Evolutionary conservation across 805 yeast species (phyloP).

Genomic region (Wickerhamomyces subpelliculosus): DNA sequence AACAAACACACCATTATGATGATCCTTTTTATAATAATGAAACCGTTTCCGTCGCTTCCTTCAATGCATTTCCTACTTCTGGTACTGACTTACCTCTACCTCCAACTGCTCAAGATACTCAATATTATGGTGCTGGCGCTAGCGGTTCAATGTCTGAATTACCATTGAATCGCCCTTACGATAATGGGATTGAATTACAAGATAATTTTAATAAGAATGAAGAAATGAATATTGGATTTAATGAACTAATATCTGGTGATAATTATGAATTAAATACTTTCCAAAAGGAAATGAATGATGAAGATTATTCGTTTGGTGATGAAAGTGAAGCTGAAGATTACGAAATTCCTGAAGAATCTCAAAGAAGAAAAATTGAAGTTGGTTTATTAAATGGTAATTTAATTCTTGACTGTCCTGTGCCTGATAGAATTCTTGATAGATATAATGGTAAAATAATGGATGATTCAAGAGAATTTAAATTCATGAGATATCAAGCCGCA

Average conservation of each 20-base stretch:
- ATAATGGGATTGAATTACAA: slow-evolving; percentile 11
- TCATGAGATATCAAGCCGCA: slow-evolving; percentile 90
- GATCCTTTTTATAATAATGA: slow-evolving; percentile 3
- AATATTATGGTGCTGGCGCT: slow-evolving; percentile 6
- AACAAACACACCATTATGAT: slow-evolving; percentile 1
- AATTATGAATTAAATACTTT: slow-evolving; percentile 22
- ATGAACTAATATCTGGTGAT: slow-evolving; percentile 17
- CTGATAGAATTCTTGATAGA: slow-evolving; percentile 54
- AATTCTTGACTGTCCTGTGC: slow-evolving; percentile 83
- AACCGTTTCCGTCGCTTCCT: slow-evolving; percentile 3
- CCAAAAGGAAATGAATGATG: slow-evolving; percentile 10
- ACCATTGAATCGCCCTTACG: neutral
- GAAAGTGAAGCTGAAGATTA: slow-evolving; percentile 41
- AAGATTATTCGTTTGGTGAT: slow-evolving; percentile 21
- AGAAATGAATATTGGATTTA: slow-evolving; percentile 35
- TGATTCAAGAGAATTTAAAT: slow-evolving; percentile 57
- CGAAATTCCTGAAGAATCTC: slow-evolving; percentile 35
- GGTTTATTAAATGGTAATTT: slow-evolving; percentile 58
- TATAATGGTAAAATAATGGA: slow-evolving; percentile 37
- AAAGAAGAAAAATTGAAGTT: slow-evolving; percentile 27
- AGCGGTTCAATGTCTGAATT: neutral
- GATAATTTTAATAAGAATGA: slow-evolving; percentile 14
- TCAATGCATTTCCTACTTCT: slow-evolving; percentile 11
- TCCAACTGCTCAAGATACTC: slow-evolving; percentile 3
- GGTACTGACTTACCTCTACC: slow-evolving; percentile 1